Conservation (phyloP, 257 asterid species). For the Ligustrum vulgare region DNA sequence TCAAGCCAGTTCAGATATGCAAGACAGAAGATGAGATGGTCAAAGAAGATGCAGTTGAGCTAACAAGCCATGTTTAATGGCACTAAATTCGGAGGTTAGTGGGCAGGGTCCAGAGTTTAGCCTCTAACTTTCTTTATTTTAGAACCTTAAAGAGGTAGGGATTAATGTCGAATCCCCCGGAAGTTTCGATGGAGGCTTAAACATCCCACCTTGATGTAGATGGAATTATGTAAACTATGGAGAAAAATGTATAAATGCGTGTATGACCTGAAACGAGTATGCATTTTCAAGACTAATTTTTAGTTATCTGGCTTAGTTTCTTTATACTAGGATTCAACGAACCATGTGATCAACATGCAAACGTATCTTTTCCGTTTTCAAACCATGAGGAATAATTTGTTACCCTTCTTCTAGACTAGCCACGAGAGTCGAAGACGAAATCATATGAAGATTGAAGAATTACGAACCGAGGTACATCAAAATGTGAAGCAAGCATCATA, state of each 20-base stretch:
- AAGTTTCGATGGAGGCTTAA: too few species aligned
- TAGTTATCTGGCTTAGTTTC: too few species aligned
- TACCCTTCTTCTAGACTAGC: too few species aligned
- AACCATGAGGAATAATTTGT: too few species aligned
- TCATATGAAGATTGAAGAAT: too few species aligned
- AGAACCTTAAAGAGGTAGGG: not conserved
- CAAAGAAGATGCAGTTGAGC: conserved; percentile 36
- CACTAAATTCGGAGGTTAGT: not conserved
- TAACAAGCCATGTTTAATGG: conserved; percentile 35
- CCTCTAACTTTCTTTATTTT: too few species aligned
- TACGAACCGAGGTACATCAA: too few species aligned
- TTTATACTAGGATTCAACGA: not conserved
- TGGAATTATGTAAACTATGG: not conserved
- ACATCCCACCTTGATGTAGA: not conserved
- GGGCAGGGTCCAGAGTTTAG: not conserved
- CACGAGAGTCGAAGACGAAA: too few species aligned
- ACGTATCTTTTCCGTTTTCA: too few species aligned
- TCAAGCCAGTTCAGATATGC: conserved; percentile 57
- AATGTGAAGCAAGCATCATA: too few species aligned
- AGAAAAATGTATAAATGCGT: not conserved
- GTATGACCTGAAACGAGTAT: not conserved
- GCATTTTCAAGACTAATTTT: not conserved
- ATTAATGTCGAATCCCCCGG: not conserved
- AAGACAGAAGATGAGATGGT: conserved; percentile 22
- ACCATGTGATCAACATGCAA: not conserved